Evolutionary conservation across 805 yeast species (phyloP).

Genomic region (Sugiyamaella qingdaonensis): DNA sequence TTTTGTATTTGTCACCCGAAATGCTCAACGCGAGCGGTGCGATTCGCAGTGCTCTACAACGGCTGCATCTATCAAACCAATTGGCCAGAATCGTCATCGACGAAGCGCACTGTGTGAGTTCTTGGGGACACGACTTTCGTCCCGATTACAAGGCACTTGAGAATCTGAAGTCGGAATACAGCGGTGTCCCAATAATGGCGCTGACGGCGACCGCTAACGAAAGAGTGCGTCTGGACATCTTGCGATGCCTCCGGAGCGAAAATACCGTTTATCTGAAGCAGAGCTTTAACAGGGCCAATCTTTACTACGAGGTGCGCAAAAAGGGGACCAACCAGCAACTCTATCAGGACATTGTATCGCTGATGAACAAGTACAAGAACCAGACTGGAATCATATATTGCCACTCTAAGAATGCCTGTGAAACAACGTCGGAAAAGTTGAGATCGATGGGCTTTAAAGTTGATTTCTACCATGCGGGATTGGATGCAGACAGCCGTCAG

Average conservation of each 20-base stretch:
- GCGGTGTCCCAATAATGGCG: slow-evolving; percentile 88
- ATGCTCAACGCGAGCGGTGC: slow-evolving; percentile 76
- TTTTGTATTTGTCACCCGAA: slow-evolving; percentile 90
- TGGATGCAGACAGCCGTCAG: slow-evolving; percentile 70
- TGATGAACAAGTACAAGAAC: slow-evolving; percentile 45
- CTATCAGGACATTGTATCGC: slow-evolving; percentile 53
- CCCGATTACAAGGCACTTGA: slow-evolving; percentile 88
- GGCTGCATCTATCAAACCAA: slow-evolving; percentile 48
- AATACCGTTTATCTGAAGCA: slow-evolving; percentile 63
- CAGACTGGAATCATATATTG: slow-evolving; percentile 90
- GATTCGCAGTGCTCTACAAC: slow-evolving; percentile 56
- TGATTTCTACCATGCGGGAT: slow-evolving; percentile 91
- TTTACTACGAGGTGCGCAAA: slow-evolving; percentile 69
- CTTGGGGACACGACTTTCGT: slow-evolving; percentile 98
- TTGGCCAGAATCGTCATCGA: slow-evolving; percentile 89
- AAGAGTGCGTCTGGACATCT: slow-evolving; percentile 79
- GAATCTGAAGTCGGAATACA: slow-evolving; percentile 66
- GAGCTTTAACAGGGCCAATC: slow-evolving; percentile 85
- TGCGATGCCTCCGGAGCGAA: slow-evolving; percentile 64
- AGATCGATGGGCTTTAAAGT: slow-evolving; percentile 55
- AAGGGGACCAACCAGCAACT: slow-evolving; percentile 37
- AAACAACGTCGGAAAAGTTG: slow-evolving; percentile 65
- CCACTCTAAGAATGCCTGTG: slow-evolving; percentile 85
- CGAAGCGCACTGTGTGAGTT: slow-evolving; percentile 96
- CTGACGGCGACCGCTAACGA: slow-evolving; percentile 96